Base-by-base conservation (phyloP, 2,329 filamentous ascomycete species). In the Aspergillus aculeatus region DNA sequence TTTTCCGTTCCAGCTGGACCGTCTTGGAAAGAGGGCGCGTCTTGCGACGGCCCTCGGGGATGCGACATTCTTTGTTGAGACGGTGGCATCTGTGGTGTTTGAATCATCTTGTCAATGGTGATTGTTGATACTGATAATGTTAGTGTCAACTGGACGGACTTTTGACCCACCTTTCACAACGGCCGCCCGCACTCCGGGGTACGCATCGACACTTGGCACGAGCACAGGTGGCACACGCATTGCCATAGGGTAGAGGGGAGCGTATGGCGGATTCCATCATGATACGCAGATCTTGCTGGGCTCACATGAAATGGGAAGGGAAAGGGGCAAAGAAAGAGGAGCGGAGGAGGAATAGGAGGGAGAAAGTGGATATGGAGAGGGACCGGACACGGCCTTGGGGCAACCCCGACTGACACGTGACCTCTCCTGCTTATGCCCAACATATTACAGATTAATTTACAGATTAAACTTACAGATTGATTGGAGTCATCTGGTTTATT, bases 141-240 rank as follows among this genome's bases (percentile, higher is more conserved):
- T 16, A 7, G 3, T 44, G 38, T 19, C 6, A n/a, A 19, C 38
- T 44, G 38, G 19, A 16, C 14, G 5, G 32, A 35, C 29, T 11
- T 24, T 21, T 6, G 35, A 48, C 50, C 16, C 26, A 66, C 65
- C 65, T 66, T 21, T 64, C 61, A 48, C 66, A 68, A 10, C 47
- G 47, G 1, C 51, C 50, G 10, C 64, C 68, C 2, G 59, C 63
- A 3, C 66, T 61, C n/a, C 69, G 67, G 48, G 74, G 69, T 29
- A 78, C 71, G 60, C 78, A 80, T 65, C 77, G 78, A 67, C 77
- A 78, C 61, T 80, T 80, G 48, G 77, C 77, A 48, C 74, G 75
- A 38, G 71, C 71, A 59, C 78, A 80, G 38, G 71, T 75, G 47
- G 66, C 64, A 49, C 78, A 80, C 3, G 78, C 73, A 35, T 74